Percentiles rank a stretch among this genome's conserved stretches.
These are phyloP conservation scores for Aspergillus clavatus DNA, from an alignment of 2,329 filamentous ascomycete genomes.

Conservation along the genomic window DNA sequence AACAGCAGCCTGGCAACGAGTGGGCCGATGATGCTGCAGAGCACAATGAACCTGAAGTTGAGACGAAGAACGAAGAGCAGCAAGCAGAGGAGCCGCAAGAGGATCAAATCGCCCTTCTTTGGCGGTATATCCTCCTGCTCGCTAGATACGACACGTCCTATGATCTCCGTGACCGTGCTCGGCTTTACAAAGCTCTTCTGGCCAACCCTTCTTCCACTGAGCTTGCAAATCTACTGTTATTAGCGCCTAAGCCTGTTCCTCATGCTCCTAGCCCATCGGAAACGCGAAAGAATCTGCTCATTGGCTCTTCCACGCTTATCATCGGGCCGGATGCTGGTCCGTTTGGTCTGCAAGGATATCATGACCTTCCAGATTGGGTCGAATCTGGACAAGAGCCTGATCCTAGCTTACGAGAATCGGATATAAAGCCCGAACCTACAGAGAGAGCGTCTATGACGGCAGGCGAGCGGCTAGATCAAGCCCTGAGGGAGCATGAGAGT, in stretches of 20 bases:
- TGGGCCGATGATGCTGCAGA: slow-evolving; percentile 22
- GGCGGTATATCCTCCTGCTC: slow-evolving; percentile 77
- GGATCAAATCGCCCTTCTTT: slow-evolving; percentile 70
- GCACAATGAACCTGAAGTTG: slow-evolving; percentile 10
- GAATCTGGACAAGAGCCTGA: slow-evolving; percentile 74
- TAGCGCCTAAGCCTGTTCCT: slow-evolving; percentile 91
- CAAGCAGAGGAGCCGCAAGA: slow-evolving; percentile 31
- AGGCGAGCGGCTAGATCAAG: slow-evolving; percentile 41
- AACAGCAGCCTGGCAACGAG: slow-evolving; percentile 30
- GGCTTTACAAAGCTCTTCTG: slow-evolving; percentile 81
- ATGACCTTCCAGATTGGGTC: slow-evolving; percentile 79
- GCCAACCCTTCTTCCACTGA: slow-evolving; percentile 69
- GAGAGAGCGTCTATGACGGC: slow-evolving; percentile 33
- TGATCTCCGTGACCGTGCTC: slow-evolving; percentile 84
- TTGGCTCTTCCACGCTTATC: slow-evolving; percentile 83
- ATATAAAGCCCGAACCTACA: slow-evolving; percentile 36
- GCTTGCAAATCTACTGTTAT: slow-evolving; percentile 80
- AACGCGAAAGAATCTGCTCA: slow-evolving; percentile 66
- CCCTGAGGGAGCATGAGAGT: slow-evolving; percentile 39
- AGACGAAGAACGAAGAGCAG: slow-evolving; percentile 21
- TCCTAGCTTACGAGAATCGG: slow-evolving; percentile 62
- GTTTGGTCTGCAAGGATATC: slow-evolving; percentile 73
- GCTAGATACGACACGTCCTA: slow-evolving; percentile 92
- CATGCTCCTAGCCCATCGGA: slow-evolving; percentile 87
- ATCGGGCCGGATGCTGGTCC: slow-evolving; percentile 70